Evolutionary conservation across 257 asterid genomes (phyloP), one percentile per base, ranked within the genome.

Genomic region (Lantana camara): DNA sequence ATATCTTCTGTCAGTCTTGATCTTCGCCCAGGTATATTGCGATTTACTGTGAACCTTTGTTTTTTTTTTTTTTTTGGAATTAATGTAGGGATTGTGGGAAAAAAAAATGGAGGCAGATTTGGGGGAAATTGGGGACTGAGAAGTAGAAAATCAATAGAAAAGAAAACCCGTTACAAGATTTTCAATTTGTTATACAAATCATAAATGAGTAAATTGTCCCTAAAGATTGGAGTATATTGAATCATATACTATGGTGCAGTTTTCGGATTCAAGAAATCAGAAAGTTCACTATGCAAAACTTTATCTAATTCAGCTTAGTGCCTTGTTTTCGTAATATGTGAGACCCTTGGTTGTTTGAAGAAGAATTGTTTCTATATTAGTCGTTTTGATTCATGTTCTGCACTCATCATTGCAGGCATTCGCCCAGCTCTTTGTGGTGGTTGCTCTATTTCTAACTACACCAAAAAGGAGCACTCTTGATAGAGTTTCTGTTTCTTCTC

Each of bases 11-110:
- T 71, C 85, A 66, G 44, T 59, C 16, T 59, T 85, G 53, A 79
- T 92, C 67, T 58, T 76, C 45, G 61, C 71, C 71, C 96, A 93
- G 97, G 98, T 91, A 63, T 60, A 17, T 22, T 32, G 32, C 32
- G 53, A 41, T 57, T 44, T n/a, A n/a, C n/a, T n/a, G n/a, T n/a
- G n/a, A n/a, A n/a, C n/a, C n/a, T n/a, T n/a, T 40, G 23, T 50
- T 51, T 44, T 40, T 23, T 32, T 19, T 42, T 20, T 20, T 35
- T 35, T 35, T 4, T 35, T 35, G 40, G 40, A 35, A 35, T 35
- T 35, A 35, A 35, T 35, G 40, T 35, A 35, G 7, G 11, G 8
- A 2, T 1, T 1, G 4, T 5, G 1, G 8, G 40, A 35, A 10
- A 35, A 35, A 35, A 35, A 35, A 35, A 35, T 35, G 8, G 9